Evolutionary conservation across 768 basidiomycete species (phyloP), one percentile per base, ranked within the genome.

Genomic region (Lactarius hatsudake): DNA sequence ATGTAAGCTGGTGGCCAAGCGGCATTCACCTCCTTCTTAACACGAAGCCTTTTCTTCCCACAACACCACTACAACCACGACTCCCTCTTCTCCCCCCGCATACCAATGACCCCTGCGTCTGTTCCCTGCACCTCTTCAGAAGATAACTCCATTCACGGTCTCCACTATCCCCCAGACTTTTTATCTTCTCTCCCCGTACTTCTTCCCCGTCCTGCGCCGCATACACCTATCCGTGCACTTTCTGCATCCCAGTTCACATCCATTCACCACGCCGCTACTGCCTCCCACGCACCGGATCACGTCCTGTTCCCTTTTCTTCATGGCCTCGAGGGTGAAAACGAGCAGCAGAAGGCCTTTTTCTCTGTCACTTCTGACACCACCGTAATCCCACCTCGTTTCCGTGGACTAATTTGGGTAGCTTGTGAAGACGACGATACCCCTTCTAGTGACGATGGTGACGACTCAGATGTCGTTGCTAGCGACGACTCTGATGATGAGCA

Each of bases 271-370:
- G 75, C 79, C n/a, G 85, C 91, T 70, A 79, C 86, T 69, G 81
- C 84, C 65, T 78, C 85, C 1, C 90, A 95, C 76, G 86, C 91
- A 1, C 89, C 90, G 0, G 94, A 96, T 78, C 81, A 82, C 48
- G 83, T 89, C 71, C 84, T 95, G 65, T 96, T 96, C 75, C 94
- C 94, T 0, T 96, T 94, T 78, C 79, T 94, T 18, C 94, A 95
- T 72, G 91, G 93, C 54, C 81, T 95, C 67, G 93, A 95, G 73
- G 88, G 91, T 69, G 83, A 87, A 66, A 93, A 93, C 73, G 77
- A 84, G 18, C 86, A 87, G 0, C 93, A 94, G 78, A 92, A 90
- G 72, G 81, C 83, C 26, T 95, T 95, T 81, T 96, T 96, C 74
- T 82, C 84, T 13, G 74, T 81, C 12, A 20, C 66, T 61, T 51